A percentile compares a stretch with the other conserved stretches of the same genome.
phyloP scores from a whole-genome alignment of 306 rosid genomes.

The Bauhinia variegata region DNA sequence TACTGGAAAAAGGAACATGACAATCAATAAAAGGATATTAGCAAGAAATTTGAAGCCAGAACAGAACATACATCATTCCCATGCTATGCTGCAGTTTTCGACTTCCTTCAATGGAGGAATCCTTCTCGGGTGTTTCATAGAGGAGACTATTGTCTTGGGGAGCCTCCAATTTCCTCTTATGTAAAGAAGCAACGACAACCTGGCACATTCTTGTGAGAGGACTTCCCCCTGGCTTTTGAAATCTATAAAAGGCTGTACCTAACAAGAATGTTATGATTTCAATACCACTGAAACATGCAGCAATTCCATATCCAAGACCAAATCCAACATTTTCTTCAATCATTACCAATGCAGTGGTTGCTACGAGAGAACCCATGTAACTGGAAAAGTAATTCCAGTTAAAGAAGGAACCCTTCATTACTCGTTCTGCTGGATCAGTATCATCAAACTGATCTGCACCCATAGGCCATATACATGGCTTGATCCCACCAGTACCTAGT shows the following conservation, averaged over 20 bases:
- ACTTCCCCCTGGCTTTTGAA: constrained; percentile 45
- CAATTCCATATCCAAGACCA: constrained; percentile 46
- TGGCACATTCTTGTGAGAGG: neutral
- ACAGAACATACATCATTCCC: too few relatives aligned
- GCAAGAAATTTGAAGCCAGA: too few relatives aligned
- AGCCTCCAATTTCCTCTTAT: too few relatives aligned
- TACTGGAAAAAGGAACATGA: too few relatives aligned
- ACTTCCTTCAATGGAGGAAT: too few relatives aligned
- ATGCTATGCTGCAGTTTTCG: too few relatives aligned
- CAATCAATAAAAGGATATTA: neutral
- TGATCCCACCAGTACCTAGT: too few relatives aligned
- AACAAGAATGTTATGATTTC: constrained; percentile 34
- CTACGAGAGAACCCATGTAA: constrained; percentile 35
- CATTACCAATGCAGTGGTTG: constrained; percentile 44
- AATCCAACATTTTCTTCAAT: constrained; percentile 47
- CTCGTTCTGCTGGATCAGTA: constrained; percentile 31
- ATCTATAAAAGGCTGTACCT: constrained; percentile 43
- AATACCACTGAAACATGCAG: constrained; percentile 35
- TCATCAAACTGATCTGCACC: constrained; percentile 55
- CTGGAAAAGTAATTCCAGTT: constrained; percentile 47
- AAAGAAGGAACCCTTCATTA: constrained; percentile 44
- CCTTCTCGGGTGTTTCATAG: too few relatives aligned
- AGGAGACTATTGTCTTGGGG: too few relatives aligned
- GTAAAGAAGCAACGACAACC: too few relatives aligned
- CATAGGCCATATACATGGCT: constrained; percentile 23